Base-by-base conservation (phyloP, 305 asterid genomes). In the Petunia hybrid region DNA sequence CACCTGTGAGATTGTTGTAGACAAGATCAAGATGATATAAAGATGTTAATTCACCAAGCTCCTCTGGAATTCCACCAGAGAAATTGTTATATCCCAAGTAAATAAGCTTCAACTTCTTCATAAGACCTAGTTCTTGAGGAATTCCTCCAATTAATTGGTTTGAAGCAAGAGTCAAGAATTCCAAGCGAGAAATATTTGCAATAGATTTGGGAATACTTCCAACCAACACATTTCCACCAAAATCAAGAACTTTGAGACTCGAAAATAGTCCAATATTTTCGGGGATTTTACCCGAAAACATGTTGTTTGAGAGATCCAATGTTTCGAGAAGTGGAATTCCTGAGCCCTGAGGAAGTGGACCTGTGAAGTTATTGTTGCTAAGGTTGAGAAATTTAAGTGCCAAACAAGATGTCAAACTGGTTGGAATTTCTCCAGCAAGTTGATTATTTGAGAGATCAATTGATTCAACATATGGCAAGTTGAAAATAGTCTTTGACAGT, bases 61-160 rank as follows among this genome's bases (percentile, higher is more conserved):
- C 94, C 55, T 39, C 60, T 2, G 99, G 99, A 64, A 95, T 92
- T 43, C 36, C 83, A 45, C 99, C 98, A 1, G 99, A 87, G 7
- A 95, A 88, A 74, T 95, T 95, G 85, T 95, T 95, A 87, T 93
- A 90, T 10, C 99, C 99, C 63, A 95, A 82, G 76, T 95, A 95
- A 56, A 95, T 82, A 93, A 86, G 91, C 65, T 63, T 87, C 84
- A 95, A 71, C 0, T 85, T 87, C 89, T 85, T 91, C 93, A 95
- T 41, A 16, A 70, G 77, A 5, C 92, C 95, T 60, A 95, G 62
- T 57, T 60, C 85, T 41, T 65, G 43, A 43, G 97, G 97, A 36
- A 95, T 87, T 80, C 89, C 92, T 2, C 97, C 97, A 14, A 31
- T 57, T 6, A 95, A 60, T 39, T 92, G 94, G 87, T 95, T 95